These are phyloP conservation scores for Artemisia annua DNA, from an alignment of 129 eudicot genomes.

Conservation along the genomic window DNA sequence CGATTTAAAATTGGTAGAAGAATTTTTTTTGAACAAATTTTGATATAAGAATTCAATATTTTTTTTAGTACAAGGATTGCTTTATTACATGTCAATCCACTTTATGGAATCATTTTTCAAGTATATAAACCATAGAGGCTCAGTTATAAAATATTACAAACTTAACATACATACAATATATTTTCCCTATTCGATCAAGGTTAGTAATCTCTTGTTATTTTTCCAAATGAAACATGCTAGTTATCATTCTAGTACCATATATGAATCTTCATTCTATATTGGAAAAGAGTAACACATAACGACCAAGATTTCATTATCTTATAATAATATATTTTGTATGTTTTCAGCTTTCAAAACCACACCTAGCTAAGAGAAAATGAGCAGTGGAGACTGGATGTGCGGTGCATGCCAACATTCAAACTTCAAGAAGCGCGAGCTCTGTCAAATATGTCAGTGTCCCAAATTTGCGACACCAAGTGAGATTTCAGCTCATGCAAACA, in stretches of 20 bases:
- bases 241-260: too few relatives aligned
- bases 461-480: slow-evolving; percentile 39
- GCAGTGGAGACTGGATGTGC: slow-evolving; percentile 86
- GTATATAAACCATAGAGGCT: slow-evolving; percentile 53
- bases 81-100: slow-evolving; percentile 31
- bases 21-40: background rate
- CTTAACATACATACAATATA: slow-evolving; percentile 18
- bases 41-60: background rate
- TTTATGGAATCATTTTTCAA: slow-evolving; percentile 22
- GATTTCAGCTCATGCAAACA: slow-evolving; percentile 43
- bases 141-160: slow-evolving; percentile 39
- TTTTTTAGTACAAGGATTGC: slow-evolving; percentile 6
- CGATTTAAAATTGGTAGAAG: background rate
- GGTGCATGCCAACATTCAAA: slow-evolving; percentile 77
- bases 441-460: slow-evolving; percentile 46
- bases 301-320: background rate
- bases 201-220: slow-evolving; percentile 19
- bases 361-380: slow-evolving; percentile 42
- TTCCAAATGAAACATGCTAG: background rate
- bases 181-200: slow-evolving; percentile 21
- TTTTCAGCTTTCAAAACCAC: slow-evolving; percentile 7
- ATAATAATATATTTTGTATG: background rate
- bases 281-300: background rate
- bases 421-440: slow-evolving; percentile 57
- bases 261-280: too few relatives aligned